Evolutionary conservation across 2,329 filamentous ascomycete species (phyloP).

Genomic region (Aspergillus puulaauensis): DNA sequence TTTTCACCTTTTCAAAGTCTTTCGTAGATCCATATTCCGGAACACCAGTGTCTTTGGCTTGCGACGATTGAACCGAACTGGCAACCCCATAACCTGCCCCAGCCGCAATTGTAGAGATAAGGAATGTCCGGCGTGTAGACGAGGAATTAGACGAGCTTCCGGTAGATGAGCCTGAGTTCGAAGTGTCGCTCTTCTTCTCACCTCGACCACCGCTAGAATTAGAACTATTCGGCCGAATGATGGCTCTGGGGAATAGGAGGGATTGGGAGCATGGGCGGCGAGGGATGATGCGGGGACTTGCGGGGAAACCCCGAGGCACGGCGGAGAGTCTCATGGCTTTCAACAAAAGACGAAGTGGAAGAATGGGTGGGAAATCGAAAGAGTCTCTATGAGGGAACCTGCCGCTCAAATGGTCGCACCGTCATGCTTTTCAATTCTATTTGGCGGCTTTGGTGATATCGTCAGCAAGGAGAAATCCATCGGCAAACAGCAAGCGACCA

Average conservation of each 20-base stretch:
- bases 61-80: slow-evolving; percentile 35
- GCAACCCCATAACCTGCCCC: slow-evolving; percentile 54
- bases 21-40: slow-evolving; percentile 39
- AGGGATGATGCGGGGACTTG: slow-evolving; percentile 25
- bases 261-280: slow-evolving; percentile 19
- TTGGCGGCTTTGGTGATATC: not conserved
- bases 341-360: not conserved
- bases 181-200: slow-evolving; percentile 15
- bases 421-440: not conserved
- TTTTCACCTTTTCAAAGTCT: slow-evolving; percentile 40
- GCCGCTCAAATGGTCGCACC: not conserved
- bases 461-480: not conserved
- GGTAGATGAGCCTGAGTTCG: slow-evolving; percentile 15
- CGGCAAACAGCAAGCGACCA: not conserved
- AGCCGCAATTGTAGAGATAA: slow-evolving; percentile 51
- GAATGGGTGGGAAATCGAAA: not conserved
- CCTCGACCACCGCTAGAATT: not conserved
- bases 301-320: slow-evolving; percentile 25
- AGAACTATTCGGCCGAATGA: slow-evolving; percentile 22
- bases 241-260: slow-evolving; percentile 5
- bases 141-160: slow-evolving; percentile 30
- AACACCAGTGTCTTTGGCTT: slow-evolving; percentile 16
- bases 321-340: slow-evolving; percentile 24
- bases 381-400: not conserved
- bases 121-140: slow-evolving; percentile 49